Base-by-base conservation (phyloP, 2,329 filamentous ascomycete species). In the Zopfia rhizophila region DNA sequence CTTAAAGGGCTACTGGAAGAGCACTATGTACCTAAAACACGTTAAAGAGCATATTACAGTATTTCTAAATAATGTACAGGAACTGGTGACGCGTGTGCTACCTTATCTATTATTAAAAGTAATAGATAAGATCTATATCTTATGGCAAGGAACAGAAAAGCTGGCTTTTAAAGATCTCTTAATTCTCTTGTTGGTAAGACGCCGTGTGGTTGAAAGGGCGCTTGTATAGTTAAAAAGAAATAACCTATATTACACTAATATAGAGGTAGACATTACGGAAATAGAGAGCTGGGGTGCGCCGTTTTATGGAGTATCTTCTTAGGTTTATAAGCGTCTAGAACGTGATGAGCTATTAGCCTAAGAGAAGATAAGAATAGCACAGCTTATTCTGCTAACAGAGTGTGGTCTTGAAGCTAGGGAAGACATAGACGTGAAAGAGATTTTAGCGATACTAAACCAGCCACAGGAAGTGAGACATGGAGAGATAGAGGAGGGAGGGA, bases 41-140 rank as follows among this genome's bases (percentile, higher is more conserved):
- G 21, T 43, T 5, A 43, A 43, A 22, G 29, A 21, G 39, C 29
- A 43, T 14, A 43, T 43, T 16, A 43, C 22, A 35, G 39, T 43
- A 22, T 43, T 43, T 28, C 39, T 22, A 2, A 43, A 35, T 19
- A 43, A 43, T 43, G 29, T 43, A 2, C 19, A 43, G 30, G 39
- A 43, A 22, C 18, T 35, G 7, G 39, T 27, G n/a, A 43, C 29
- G n/a, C 19, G 17, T 28, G 29, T 43, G 6, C 21, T 43, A 23
- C 39, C 39, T 27, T 22, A 43, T 28, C 39, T 22, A 6, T 22
- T 43, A 5, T 17, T 43, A 3, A 43, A 25, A 22, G 39, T 35
- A 6, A 33, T 43, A 22, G 39, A 43, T 16, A 22, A 43, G 13
- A 35, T 33, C 7, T 12, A 43, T 11, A n/a, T 39, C 7, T 39